phyloP scores from a whole-genome alignment of 371 early-diverging fungal genomes.

The Vairimorpha apis region DNA sequence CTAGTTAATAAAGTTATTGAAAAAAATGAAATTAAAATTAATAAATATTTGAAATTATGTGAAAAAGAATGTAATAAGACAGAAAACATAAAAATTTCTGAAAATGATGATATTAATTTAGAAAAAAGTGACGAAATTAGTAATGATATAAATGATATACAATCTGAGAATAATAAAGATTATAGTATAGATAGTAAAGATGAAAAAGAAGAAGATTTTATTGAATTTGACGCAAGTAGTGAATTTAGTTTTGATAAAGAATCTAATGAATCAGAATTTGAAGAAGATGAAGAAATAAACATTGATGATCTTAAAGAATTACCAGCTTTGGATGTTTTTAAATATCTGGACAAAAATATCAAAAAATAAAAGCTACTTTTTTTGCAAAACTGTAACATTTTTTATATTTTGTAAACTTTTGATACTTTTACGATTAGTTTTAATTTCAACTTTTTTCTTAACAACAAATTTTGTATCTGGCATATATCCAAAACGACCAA shows the following conservation, averaged over 20 bases:
- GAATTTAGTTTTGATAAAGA: slow-evolving; percentile 2
- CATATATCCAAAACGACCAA: slow-evolving; percentile 22
- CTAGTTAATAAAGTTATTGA: slow-evolving; percentile 33
- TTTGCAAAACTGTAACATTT: slow-evolving; percentile 35
- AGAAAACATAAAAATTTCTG: slow-evolving; percentile 11
- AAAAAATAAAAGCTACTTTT: slow-evolving; percentile 7
- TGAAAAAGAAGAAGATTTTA: slow-evolving; percentile 40
- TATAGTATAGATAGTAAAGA: too few species aligned
- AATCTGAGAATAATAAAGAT: slow-evolving; percentile 26
- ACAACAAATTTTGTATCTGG: slow-evolving; percentile 7
- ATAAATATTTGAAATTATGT: not conserved
- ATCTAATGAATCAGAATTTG: not conserved
- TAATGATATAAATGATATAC: not conserved
- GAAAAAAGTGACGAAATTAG: not conserved
- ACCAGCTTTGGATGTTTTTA: slow-evolving; percentile 17
- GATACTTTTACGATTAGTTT: slow-evolving; percentile 1
- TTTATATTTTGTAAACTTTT: slow-evolving; percentile 20
- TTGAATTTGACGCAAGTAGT: slow-evolving; percentile 30
- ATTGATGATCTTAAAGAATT: slow-evolving; percentile 2
- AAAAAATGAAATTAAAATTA: slow-evolving; percentile 28
- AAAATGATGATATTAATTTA: not conserved
- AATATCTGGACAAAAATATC: slow-evolving; percentile 5
- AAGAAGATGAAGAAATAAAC: slow-evolving; percentile 6
- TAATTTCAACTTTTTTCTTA: not conserved
- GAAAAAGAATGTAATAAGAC: not conserved